phyloP scores from a whole-genome alignment of 805 yeast species.

The Zygotorulaspora florentina region DNA sequence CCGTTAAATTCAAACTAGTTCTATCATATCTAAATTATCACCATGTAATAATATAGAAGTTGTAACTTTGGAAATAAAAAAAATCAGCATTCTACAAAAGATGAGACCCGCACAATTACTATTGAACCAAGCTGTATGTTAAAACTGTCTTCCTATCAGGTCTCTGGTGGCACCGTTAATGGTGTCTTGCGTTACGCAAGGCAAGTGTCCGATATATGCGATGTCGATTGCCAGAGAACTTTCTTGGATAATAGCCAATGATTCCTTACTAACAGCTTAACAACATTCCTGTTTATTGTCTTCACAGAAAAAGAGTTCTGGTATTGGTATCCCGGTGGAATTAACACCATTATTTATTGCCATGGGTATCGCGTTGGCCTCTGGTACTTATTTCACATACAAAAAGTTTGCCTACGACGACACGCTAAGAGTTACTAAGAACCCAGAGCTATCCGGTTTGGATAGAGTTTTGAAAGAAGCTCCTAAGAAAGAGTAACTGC shows the following conservation, averaged over 20 bases:
- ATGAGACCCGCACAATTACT: slow-evolving; percentile 50
- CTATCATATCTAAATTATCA: neutral
- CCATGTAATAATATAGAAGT: too few relatives aligned
- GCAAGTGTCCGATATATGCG: slow-evolving; percentile 4
- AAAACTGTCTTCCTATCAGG: neutral
- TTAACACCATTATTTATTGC: slow-evolving; percentile 55
- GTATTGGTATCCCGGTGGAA: slow-evolving; percentile 47
- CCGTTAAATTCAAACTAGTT: neutral
- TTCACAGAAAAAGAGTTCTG: slow-evolving; percentile 36
- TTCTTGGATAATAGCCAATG: neutral
- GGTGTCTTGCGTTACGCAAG: neutral
- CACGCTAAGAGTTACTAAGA: slow-evolving; percentile 44
- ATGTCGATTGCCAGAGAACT: neutral
- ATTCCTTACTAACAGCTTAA: slow-evolving; percentile 1
- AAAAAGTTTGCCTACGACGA: slow-evolving; percentile 48
- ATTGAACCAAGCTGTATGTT: slow-evolving; percentile 46
- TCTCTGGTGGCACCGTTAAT: neutral
- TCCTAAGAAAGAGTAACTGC: slow-evolving; percentile 4
- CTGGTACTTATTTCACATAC: slow-evolving; percentile 49
- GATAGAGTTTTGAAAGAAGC: slow-evolving; percentile 26
- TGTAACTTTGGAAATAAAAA: too few relatives aligned
- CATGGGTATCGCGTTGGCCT: slow-evolving; percentile 49
- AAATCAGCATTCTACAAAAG: slow-evolving; percentile 1
- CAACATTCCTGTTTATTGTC: slow-evolving; percentile 12
- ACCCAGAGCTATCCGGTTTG: slow-evolving; percentile 40